phyloP scores from a whole-genome alignment of 2,329 filamentous ascomycete species.

The Cladosporium phlei region DNA sequence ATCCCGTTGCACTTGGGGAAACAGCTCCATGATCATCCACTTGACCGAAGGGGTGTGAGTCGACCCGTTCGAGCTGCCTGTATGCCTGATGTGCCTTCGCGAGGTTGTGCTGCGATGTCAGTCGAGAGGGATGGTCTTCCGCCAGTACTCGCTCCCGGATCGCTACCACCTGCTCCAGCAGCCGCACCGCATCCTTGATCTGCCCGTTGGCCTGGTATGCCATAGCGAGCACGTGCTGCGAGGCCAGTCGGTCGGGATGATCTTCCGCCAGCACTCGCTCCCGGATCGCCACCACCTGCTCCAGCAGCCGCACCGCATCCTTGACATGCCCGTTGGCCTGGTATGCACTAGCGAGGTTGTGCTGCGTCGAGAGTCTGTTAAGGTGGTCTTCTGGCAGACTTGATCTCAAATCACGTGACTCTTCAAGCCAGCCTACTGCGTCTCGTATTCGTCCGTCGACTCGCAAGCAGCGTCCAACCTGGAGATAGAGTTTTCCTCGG shows the following conservation, averaged over 20 bases:
- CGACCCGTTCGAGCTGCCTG: neutral
- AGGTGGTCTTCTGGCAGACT: neutral
- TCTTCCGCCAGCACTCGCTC: neutral
- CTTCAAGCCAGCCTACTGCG: neutral
- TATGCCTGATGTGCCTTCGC: neutral
- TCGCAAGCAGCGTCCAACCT: neutral
- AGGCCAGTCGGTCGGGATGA: neutral
- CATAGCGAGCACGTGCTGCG: constrained; percentile 15
- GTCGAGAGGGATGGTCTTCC: too few species aligned
- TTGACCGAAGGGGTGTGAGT: neutral
- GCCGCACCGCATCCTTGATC: constrained; percentile 20
- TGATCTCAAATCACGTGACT: neutral
- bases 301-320: constrained; percentile 23
- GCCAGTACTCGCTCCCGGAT: neutral
- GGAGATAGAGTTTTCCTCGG: neutral
- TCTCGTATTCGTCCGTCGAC: neutral
- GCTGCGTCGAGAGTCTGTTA: neutral
- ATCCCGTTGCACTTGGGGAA: neutral
- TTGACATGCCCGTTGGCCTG: constrained; percentile 15
- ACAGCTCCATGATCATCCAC: neutral
- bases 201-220: constrained; percentile 21
- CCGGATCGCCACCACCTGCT: constrained; percentile 20
- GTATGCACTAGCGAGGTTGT: constrained; percentile 23
- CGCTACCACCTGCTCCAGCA: constrained; percentile 24
- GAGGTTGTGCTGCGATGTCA: too few species aligned